Percentiles rank a stretch among this genome's conserved stretches.
phyloP scores from a whole-genome alignment of 768 basidiomycete species.

The Lactarius tabidus region DNA sequence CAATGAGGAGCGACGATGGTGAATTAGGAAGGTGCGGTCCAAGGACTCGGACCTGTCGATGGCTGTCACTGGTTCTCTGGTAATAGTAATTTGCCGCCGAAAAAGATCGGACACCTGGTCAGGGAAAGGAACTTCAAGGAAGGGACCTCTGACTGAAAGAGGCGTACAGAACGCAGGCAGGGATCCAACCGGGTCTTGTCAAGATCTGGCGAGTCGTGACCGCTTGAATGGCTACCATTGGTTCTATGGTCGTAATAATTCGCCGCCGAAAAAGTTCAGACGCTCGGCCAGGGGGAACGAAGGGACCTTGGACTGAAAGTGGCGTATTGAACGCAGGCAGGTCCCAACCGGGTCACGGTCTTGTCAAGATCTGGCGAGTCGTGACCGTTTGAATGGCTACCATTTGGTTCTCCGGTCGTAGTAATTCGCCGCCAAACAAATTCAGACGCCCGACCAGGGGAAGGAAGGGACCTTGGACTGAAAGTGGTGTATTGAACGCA shows the following conservation, averaged over 20 bases:
- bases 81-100: constrained; percentile 17
- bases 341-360: too few species aligned
- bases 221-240: too few species aligned
- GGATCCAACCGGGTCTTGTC: constrained; percentile 15
- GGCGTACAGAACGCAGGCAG: constrained; percentile 13
- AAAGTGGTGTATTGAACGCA: constrained; percentile 19
- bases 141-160: constrained; percentile 17
- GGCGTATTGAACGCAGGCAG: constrained; percentile 14
- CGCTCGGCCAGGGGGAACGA: constrained; percentile 17
- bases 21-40: constrained; percentile 13
- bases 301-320: constrained; percentile 18
- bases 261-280: constrained; percentile 19
- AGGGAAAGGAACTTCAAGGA: constrained; percentile 1
- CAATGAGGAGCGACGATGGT: constrained; percentile 1
- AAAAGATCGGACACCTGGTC: constrained; percentile 16
- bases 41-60: neutral
- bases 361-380: too few species aligned
- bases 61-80: constrained; percentile 3
- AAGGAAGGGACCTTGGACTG: constrained; percentile 8
- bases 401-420: too few species aligned
- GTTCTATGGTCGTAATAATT: neutral
- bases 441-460: constrained; percentile 20
- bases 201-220: constrained; percentile 14
- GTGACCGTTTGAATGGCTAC: too few species aligned
- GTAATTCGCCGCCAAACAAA: constrained; percentile 14